Percentiles rank a stretch among this genome's conserved stretches.
Conservation (phyloP, 768 basidiomycete species). For the Kwoniella shandongensis region DNA sequence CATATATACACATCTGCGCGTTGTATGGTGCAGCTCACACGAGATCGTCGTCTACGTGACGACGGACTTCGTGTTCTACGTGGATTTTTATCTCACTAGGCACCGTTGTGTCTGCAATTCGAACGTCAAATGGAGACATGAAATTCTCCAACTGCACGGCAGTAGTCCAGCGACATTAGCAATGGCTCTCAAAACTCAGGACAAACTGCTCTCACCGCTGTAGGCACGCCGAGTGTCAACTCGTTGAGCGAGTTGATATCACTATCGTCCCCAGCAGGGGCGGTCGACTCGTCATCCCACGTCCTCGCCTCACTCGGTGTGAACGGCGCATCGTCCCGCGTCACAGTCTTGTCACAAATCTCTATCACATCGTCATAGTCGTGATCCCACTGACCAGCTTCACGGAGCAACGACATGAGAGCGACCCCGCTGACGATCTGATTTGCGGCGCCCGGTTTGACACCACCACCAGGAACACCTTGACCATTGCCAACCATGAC, state of each 20-base stretch:
- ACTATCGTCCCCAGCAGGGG: too few species aligned
- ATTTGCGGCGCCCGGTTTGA: background rate
- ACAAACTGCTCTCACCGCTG: conserved; percentile 9
- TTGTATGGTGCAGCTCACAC: too few species aligned
- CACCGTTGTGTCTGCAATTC: background rate
- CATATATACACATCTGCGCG: too few species aligned
- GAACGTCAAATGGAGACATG: conserved; percentile 26
- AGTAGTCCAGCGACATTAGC: too few species aligned
- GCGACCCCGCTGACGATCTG: conserved; percentile 26
- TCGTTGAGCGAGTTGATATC: background rate
- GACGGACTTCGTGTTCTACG: conserved; percentile 23
- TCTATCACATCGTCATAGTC: conserved; percentile 23
- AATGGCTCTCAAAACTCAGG: background rate
- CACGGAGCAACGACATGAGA: conserved; percentile 38
- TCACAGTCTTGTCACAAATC: background rate
- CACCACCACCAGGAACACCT: background rate
- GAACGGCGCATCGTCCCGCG: too few species aligned
- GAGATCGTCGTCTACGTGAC: too few species aligned
- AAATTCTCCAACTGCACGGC: conserved; percentile 25
- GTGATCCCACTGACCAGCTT: conserved; percentile 44
- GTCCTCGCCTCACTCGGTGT: background rate
- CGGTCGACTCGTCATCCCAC: too few species aligned
- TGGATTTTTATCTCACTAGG: conserved; percentile 31
- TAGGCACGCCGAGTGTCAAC: conserved; percentile 7
- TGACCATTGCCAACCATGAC: conserved; percentile 31